Base-by-base conservation (phyloP, 441 rosid species). In the California macrophylla region DNA sequence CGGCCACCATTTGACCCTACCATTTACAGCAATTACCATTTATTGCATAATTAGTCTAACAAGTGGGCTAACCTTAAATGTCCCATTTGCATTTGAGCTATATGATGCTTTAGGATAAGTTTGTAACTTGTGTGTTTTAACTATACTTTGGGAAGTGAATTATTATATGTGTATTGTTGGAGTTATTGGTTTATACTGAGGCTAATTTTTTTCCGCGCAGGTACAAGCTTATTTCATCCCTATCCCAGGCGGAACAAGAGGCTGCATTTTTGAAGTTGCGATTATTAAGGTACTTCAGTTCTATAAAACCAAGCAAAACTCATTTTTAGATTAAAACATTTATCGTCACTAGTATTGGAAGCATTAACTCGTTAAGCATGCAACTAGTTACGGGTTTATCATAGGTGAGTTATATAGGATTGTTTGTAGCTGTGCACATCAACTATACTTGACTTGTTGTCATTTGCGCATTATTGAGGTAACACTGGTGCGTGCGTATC, bases 1-100 rank as follows among this genome's bases (percentile, higher is more conserved):
- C 90, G 88, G 92, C 92, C 85, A 84, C 62, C 62, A 54, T 71
- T 80, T 75, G 72, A 69, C 85, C 82, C 85, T 70, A 71, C 81
- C 79, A 75, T 77, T 68, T 66, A 70, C 67, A 73, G 71, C 77
- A 69, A 26, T 73, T 75, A 73, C 83, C 81, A 78, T 82, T 79
- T 81, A 71, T 61, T 6, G 45, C 69, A 36, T 45, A 42, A 23
- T 20, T 40, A 72, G 63, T 60, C 70, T 36, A 63, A 60, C 73
- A 66, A 69, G 45, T 56, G 68, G 26, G 66, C 58, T 67, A 65
- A 66, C 50, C 67, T 20, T 34, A n/a, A 60, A 30, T 15, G 38
- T 29, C 67, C 64, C 36, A n/a, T 52, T 56, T 23, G 6, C 26
- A 21, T 21, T 21, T 56, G 26, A 21, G 28, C 62, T 10, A 4